A percentile compares a stretch with the other conserved stretches of the same genome.
phyloP scores from a whole-genome alignment of 2,329 filamentous ascomycete genomes.

The Catunica adiposa region DNA sequence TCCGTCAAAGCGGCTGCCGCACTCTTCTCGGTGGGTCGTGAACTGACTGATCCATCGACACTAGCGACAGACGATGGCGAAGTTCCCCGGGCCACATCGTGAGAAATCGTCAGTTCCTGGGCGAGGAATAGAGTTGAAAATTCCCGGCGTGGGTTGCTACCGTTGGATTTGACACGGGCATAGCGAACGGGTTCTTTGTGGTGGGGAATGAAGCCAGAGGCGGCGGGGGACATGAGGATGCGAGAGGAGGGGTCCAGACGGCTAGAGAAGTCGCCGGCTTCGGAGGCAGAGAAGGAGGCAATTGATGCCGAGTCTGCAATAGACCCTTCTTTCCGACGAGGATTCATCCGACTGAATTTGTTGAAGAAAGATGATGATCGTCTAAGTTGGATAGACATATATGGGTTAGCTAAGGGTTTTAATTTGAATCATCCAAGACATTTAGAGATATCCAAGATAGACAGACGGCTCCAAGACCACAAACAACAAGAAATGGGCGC shows the following conservation, averaged over 20 bases:
- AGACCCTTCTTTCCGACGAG: constrained; percentile 9
- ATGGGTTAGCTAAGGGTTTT: too few relatives aligned
- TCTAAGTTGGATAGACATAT: constrained; percentile 35
- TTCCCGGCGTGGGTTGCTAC: constrained; percentile 60
- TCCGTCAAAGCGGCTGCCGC: constrained; percentile 24
- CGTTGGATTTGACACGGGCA: constrained; percentile 62
- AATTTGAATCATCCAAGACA: too few relatives aligned
- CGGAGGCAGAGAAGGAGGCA: neutral
- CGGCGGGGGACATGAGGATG: constrained; percentile 40
- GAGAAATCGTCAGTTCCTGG: constrained; percentile 52
- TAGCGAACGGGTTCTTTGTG: constrained; percentile 83
- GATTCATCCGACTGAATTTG: constrained; percentile 48
- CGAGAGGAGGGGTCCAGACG: constrained; percentile 47
- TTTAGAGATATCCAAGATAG: neutral
- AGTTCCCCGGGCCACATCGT: constrained; percentile 17
- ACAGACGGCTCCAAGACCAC: too few relatives aligned
- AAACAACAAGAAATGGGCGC: too few relatives aligned
- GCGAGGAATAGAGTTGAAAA: constrained; percentile 84
- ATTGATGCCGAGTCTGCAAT: constrained; percentile 25
- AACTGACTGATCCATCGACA: neutral
- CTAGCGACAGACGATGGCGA: neutral
- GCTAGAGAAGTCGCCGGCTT: constrained; percentile 59
- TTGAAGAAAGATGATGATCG: constrained; percentile 85
- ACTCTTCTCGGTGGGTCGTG: neutral
- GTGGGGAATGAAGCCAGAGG: constrained; percentile 58